A percentile compares a stretch with the other conserved stretches of the same genome.
phyloP scores from a whole-genome alignment of 805 yeast species.

The Kuraishia floccosa region DNA sequence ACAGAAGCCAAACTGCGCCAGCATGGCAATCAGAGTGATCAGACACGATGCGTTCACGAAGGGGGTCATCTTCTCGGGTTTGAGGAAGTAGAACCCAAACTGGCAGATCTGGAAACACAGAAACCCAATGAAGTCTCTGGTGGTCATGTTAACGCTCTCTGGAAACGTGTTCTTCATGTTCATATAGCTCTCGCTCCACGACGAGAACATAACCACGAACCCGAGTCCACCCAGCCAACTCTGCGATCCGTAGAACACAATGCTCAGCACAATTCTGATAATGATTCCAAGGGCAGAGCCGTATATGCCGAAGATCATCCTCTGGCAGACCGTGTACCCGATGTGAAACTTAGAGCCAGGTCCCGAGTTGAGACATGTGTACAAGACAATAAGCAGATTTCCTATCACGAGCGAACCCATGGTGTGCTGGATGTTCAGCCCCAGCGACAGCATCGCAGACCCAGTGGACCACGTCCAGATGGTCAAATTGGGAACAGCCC shows the following conservation, averaged over 20 bases:
- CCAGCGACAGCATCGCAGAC: constrained; percentile 28
- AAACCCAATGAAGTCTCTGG: constrained; percentile 29
- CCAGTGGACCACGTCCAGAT: constrained; percentile 26
- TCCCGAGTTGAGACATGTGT: constrained; percentile 32
- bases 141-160: constrained; percentile 22
- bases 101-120: constrained; percentile 31
- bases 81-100: constrained; percentile 25
- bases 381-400: constrained; percentile 29
- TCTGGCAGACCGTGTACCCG: constrained; percentile 32
- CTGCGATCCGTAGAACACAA: constrained; percentile 35
- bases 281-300: constrained; percentile 32
- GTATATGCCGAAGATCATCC: constrained; percentile 34
- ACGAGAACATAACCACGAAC: constrained; percentile 23
- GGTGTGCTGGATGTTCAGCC: constrained; percentile 31
- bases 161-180: constrained; percentile 27
- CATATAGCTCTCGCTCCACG: constrained; percentile 24
- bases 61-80: constrained; percentile 25
- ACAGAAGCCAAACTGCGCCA: too few species aligned
- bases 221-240: constrained; percentile 35
- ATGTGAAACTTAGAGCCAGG: constrained; percentile 40
- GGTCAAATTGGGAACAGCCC: constrained; percentile 22
- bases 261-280: constrained; percentile 29
- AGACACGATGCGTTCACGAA: neutral
- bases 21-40: constrained; percentile 1
- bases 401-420: constrained; percentile 33